Evolutionary conservation across 1,284 basidiomycete species (phyloP).

Genomic region (Papiliotrema flavescens): DNA sequence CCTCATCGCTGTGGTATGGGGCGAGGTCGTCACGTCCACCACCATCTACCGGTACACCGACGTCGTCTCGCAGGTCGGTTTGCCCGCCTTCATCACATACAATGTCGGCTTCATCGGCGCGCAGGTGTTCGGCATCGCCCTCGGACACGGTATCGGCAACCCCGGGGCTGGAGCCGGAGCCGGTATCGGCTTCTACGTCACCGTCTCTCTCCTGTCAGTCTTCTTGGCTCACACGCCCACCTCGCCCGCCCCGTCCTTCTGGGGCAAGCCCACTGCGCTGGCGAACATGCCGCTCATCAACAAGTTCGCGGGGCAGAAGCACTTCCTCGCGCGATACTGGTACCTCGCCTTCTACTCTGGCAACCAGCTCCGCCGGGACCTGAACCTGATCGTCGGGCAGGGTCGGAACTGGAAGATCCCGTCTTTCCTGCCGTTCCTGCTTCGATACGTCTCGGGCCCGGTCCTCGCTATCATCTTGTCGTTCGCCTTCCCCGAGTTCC

Average conservation of each 20-base stretch:
- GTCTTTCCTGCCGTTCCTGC: conserved; percentile 15
- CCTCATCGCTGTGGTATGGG: conserved; percentile 22
- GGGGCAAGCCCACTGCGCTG: too few relatives aligned
- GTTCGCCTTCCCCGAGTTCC: conserved; percentile 25
- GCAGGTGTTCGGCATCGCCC: conserved; percentile 16
- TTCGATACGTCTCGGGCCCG: conserved; percentile 23
- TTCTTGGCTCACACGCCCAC: conserved; percentile 6
- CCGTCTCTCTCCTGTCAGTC: conserved; percentile 8
- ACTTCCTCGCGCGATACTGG: conserved; percentile 12
- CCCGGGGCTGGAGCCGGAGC: conserved; percentile 18
- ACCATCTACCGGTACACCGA: conserved; percentile 21
- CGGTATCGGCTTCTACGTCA: conserved; percentile 13
- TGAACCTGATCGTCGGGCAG: conserved; percentile 20
- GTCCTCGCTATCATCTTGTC: conserved; percentile 23
- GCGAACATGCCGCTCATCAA: background rate
- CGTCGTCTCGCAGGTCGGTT: conserved; percentile 13
- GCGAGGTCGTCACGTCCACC: conserved; percentile 16
- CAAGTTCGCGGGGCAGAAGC: background rate
- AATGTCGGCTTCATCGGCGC: conserved; percentile 17
- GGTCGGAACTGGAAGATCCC: conserved; percentile 25
- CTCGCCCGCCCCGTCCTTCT: background rate
- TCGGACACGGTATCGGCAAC: conserved; percentile 14
- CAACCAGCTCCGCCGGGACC: conserved; percentile 24
- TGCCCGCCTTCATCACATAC: conserved; percentile 11
- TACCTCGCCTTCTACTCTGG: conserved; percentile 28